Conservation (phyloP, 2,329 filamentous ascomycete genomes). For the Diaporthe caulivora region DNA sequence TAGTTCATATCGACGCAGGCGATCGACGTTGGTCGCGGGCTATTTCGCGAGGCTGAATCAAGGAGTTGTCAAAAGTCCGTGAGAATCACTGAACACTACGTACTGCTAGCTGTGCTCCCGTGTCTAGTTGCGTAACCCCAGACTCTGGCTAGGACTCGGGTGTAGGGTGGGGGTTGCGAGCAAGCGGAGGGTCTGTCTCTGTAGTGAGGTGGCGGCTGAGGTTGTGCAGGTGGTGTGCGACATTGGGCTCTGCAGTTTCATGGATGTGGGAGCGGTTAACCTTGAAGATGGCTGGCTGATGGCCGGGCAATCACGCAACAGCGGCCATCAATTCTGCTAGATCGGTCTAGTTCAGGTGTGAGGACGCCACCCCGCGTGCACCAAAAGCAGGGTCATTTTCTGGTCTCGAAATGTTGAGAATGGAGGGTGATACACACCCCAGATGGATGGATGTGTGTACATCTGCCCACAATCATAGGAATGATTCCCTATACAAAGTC, state of each 20-base stretch:
- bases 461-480: neutral
- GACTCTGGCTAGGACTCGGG: neutral
- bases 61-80: slow-evolving; percentile 5
- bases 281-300: slow-evolving; percentile 7
- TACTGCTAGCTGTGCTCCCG: neutral
- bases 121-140: slow-evolving; percentile 6
- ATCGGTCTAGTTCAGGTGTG: neutral
- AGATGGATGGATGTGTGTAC: neutral
- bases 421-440: neutral
- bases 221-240: neutral
- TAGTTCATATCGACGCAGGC: slow-evolving; percentile 23
- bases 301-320: slow-evolving; percentile 16
- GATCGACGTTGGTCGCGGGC: slow-evolving; percentile 26
- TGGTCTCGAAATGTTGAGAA: neutral
- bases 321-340: neutral
- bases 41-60: slow-evolving; percentile 14
- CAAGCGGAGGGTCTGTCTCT: neutral
- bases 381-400: neutral
- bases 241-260: neutral
- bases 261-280: slow-evolving; percentile 15
- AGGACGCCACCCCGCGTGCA: neutral
- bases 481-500: neutral
- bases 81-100: neutral
- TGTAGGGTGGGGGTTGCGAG: neutral
- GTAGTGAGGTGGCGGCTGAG: neutral